A percentile compares a stretch with the other conserved stretches of the same genome.
phyloP scores from a whole-genome alignment of 164 flowering plant genomes.

The Stephania japonica region DNA sequence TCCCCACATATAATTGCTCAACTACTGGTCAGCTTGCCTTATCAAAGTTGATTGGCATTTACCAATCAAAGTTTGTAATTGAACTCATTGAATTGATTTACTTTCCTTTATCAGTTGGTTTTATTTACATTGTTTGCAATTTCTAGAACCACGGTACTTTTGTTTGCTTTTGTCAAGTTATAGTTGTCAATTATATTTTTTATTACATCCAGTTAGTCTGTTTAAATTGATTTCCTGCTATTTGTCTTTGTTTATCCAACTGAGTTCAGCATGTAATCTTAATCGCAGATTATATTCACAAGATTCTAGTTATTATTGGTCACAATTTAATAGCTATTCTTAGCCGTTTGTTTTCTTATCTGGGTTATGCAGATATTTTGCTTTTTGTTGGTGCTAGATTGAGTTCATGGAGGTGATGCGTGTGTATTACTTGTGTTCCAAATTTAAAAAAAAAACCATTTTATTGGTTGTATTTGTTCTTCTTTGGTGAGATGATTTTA shows the following conservation, averaged over 20 bases:
- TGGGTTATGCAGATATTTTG: too few species aligned
- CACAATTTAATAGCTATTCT: neutral
- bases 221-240: neutral
- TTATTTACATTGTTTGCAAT: neutral
- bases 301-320: neutral
- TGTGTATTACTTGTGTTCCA: too few species aligned
- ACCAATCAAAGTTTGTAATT: neutral
- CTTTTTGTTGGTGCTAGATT: too few species aligned
- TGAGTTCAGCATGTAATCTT: conserved; percentile 3
- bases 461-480: too few species aligned
- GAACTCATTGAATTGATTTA: neutral
- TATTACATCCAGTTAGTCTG: neutral
- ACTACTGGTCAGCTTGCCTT: neutral
- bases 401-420: too few species aligned
- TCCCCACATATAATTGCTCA: too few species aligned
- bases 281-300: neutral
- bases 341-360: too few species aligned
- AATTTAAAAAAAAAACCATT: too few species aligned
- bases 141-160: neutral
- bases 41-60: neutral
- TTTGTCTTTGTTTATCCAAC: neutral
- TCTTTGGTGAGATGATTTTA: too few species aligned
- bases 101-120: neutral
- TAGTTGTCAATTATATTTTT: neutral
- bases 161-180: neutral